A percentile compares a stretch with the other conserved stretches of the same genome.
Evolutionary conservation across 2,329 filamentous ascomycete species (phyloP).

Genomic region (Ophiocordyceps camponoti-saundersi): DNA sequence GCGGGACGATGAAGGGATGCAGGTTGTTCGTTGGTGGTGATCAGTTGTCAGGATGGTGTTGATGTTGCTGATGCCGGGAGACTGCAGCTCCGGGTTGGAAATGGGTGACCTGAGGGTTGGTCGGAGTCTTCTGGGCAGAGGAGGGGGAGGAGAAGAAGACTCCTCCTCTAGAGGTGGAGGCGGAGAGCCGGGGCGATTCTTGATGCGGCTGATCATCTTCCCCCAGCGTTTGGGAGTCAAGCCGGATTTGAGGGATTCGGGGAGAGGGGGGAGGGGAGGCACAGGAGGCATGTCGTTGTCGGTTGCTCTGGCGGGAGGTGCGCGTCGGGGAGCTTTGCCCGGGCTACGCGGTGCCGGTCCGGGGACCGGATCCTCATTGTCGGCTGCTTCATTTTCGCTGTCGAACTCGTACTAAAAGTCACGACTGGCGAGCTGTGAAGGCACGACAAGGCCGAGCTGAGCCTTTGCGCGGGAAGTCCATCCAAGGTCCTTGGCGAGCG

Average conservation of each 20-base stretch:
- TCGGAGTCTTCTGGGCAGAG: not conserved
- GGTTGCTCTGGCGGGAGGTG: conserved; percentile 1
- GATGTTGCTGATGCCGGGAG: not conserved
- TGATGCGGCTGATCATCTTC: conserved; percentile 12
- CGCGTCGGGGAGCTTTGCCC: not conserved
- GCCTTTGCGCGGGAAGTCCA: conserved; percentile 12
- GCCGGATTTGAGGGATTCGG: conserved; percentile 10
- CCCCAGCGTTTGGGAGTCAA: conserved; percentile 10
- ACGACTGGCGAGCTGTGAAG: conserved; percentile 15
- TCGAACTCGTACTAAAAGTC: conserved; percentile 20
- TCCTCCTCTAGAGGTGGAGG: not conserved
- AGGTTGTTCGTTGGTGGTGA: not conserved
- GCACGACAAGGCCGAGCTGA: conserved; percentile 16
- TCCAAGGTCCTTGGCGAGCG: conserved; percentile 14
- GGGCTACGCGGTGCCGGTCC: conserved; percentile 1
- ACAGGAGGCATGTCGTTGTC: conserved; percentile 9
- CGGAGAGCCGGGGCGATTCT: conserved; percentile 4
- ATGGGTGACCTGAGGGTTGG: not conserved
- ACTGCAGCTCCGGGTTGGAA: not conserved
- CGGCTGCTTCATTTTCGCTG: conserved; percentile 9
- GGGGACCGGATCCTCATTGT: conserved; percentile 4
- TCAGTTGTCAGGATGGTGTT: not conserved
- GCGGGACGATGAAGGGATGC: not conserved
- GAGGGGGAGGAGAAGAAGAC: not conserved
- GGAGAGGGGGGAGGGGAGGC: conserved; percentile 14